Percentiles rank a stretch among this genome's conserved stretches.
phyloP scores from a whole-genome alignment of 805 yeast species.

The Pichia occidentalis region DNA sequence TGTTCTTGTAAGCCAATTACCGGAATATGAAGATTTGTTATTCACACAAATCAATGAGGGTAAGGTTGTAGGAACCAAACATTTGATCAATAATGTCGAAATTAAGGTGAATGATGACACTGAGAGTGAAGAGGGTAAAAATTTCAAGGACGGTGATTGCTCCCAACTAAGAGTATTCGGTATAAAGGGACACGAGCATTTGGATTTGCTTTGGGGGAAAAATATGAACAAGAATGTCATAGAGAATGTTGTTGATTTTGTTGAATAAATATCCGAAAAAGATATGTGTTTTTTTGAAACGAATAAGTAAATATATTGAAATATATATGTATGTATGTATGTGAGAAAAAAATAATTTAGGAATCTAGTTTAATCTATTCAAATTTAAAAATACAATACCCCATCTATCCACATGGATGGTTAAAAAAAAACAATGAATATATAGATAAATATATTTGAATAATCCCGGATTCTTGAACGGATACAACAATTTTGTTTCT shows the following conservation, averaged over 20 bases:
- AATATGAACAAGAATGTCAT: constrained; percentile 48
- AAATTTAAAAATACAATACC: too few relatives aligned
- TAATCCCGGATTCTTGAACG: too few relatives aligned
- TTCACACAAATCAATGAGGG: constrained; percentile 11
- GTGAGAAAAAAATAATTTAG: neutral
- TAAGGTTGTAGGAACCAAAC: constrained; percentile 6
- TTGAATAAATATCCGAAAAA: constrained; percentile 7
- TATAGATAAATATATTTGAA: neutral
- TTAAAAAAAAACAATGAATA: neutral
- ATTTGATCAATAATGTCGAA: constrained; percentile 2
- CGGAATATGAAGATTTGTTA: constrained; percentile 28
- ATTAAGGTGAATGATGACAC: neutral
- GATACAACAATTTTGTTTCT: too few relatives aligned
- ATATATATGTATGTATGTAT: neutral
- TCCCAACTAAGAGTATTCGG: constrained; percentile 34
- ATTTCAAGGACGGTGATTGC: constrained; percentile 3
- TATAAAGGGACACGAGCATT: constrained; percentile 72
- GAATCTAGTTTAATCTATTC: neutral
- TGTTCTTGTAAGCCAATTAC: constrained; percentile 46
- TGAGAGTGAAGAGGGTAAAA: neutral
- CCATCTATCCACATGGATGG: constrained; percentile 6
- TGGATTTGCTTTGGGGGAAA: constrained; percentile 91
- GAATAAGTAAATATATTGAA: neutral
- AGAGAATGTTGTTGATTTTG: constrained; percentile 32
- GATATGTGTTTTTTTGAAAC: too few relatives aligned